Evolutionary conservation across 1,284 basidiomycete species (phyloP), one percentile per base, ranked within the genome.

Genomic region (Naganishia albida): DNA sequence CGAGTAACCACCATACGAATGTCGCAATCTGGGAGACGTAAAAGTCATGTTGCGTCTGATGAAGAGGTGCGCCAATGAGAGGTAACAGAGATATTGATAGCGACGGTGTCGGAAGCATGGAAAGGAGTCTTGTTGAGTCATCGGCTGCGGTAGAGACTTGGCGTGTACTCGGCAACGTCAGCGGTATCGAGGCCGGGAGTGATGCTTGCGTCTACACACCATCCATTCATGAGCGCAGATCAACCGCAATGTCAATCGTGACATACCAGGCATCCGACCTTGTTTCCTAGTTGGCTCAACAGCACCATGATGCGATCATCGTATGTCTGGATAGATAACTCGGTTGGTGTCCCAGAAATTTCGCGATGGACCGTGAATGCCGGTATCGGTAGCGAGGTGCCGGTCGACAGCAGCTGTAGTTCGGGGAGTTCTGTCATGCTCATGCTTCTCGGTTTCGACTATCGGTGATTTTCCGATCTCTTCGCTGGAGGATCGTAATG

Each of bases 11-110:
- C 90, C 90, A 95, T 1, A 93, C 77, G 8, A 94, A 82, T 0
- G 91, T 91, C 0, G 92, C 90, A 51, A 92, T 87, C 72, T 97
- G 93, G 4, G 87, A 82, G 0, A 87, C 87, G 75, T 94, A 96
- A 0, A 95, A 82, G 48, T 88, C 87, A 74, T 94, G 86, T 25
- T 95, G 78, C 0, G 87, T 86, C 48, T 86, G 85, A 65, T 54
- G 85, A 81, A 76, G 79, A 2, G 82, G 77, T 13, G 80, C 84
- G 42, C 93, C 94, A 28, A 97, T 83, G 34, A 97, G 78, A 0
- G 87, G 85, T 0, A 85, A 88, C 49, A 93, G 81, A 59, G 88
- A 83, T 62, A 91, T 86, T 2, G 87, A 85, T 0, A 89, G 81
- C 0, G 90, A 84, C 6, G 90, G 88, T 7, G 82, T 80, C 1